Evolutionary conservation across 768 basidiomycete species (phyloP).

Genomic region (Trametes punicea): DNA sequence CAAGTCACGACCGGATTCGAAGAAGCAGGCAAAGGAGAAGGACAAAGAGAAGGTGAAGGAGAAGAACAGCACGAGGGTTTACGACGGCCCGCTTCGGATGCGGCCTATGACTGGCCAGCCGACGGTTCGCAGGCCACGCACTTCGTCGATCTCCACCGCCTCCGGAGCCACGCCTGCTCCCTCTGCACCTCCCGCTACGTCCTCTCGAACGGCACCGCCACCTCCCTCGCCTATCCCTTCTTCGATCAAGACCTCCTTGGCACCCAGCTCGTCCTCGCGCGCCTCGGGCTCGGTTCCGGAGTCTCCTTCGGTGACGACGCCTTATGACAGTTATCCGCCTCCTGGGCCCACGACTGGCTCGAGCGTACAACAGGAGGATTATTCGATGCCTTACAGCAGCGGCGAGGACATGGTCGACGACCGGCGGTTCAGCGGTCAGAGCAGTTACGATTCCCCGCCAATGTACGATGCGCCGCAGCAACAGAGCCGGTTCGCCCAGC

Average conservation of each 20-base stretch:
- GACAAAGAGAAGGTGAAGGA: conserved; percentile 35
- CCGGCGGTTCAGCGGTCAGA: conserved; percentile 19
- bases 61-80: conserved; percentile 38
- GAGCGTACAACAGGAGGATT: conserved; percentile 18
- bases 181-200: background rate
- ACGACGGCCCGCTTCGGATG: conserved; percentile 46
- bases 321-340: conserved; percentile 10
- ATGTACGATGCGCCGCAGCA: conserved; percentile 17
- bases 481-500: conserved; percentile 7
- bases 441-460: conserved; percentile 21
- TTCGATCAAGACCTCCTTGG: background rate
- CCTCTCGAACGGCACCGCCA: background rate
- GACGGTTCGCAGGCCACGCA: conserved; percentile 13
- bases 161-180: conserved; percentile 6
- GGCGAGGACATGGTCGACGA: conserved; percentile 17
- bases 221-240: conserved; percentile 2
- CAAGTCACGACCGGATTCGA: conserved; percentile 16
- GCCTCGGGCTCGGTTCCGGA: conserved; percentile 2
- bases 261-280: background rate
- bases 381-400: conserved; percentile 18
- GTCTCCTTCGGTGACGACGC: conserved; percentile 8
- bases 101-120: conserved; percentile 36
- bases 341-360: background rate
- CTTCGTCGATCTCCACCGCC: conserved; percentile 17
- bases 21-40: conserved; percentile 23